phyloP scores from a whole-genome alignment of 805 yeast genomes.

The Wickerhamomyces strasburgensis region DNA sequence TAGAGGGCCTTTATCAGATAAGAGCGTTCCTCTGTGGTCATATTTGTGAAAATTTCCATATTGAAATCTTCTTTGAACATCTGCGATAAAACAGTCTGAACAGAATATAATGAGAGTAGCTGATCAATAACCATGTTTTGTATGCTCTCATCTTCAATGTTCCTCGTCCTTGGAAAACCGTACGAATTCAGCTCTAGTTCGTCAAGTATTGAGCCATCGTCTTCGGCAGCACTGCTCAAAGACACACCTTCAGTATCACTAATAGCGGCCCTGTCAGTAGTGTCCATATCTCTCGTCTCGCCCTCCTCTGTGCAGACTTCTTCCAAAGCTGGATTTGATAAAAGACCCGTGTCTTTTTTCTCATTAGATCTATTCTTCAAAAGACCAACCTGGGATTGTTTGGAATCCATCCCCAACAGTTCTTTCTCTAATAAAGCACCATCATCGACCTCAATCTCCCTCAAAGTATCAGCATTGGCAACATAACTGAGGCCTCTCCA shows the following conservation, averaged over 20 bases:
- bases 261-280: no score
- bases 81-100: background rate
- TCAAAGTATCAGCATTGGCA: constrained; percentile 6
- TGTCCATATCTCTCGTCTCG: background rate
- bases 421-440: no score
- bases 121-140: constrained; percentile 11
- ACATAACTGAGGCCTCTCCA: constrained; percentile 27
- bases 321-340: no score
- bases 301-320: background rate
- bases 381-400: no score
- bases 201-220: constrained; percentile 6
- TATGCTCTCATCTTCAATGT: constrained; percentile 2
- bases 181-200: constrained; percentile 8
- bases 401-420: background rate
- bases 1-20: constrained; percentile 1
- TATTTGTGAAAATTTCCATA: background rate
- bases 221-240: background rate
- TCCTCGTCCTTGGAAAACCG: constrained; percentile 2
- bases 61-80: constrained; percentile 4
- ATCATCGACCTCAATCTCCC: no score
- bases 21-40: background rate
- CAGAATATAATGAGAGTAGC: constrained; percentile 2
- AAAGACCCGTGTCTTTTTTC: no score
- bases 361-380: no score
- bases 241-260: background rate